Evolutionary conservation across 371 early-diverging fungal genomes (phyloP), one percentile per base, ranked within the genome.

Genomic region (Rhizopus sp.): DNA sequence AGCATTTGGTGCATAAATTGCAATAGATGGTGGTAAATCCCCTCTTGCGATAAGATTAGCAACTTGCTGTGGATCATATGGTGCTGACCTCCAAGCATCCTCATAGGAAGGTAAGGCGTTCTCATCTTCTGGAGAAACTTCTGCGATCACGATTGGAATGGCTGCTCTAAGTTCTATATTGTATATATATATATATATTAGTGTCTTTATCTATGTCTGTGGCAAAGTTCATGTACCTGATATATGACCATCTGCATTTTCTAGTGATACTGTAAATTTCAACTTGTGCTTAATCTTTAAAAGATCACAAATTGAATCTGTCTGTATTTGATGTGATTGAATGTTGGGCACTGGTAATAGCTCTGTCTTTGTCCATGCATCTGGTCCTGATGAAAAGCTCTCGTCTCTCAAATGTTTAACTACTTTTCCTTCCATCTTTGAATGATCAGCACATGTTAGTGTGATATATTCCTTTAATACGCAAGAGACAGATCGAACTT

Each of bases 1-100:
- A 44, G 89, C 72, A 66, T 93, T 94, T 29, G 89, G 84, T 42
- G 95, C 90, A 50, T 94, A 90, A 80, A 68, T 58, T 0, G 73
- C 75, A 0, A 75, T 50, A 3, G 78, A 72, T 6, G 69, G 69
- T 6, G 78, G 78, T 37, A 74, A 44, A 33, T 62, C 60, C 1
- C 78, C 78, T 31, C 67, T 51, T 3, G 61, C 67, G 30, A 78
- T 64, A 32, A 75, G 39, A 9, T 57, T 59, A 5, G 64, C 60
- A 7, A 78, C 35, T 6, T 66, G 62, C 30, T 48, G 66, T 12
- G 75, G 68, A 45, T 72, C 70, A 54, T 76, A 79, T 7, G 76
- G 80, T 35, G 63, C 55, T 4, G 76, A 68, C 59, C 66, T 69
- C 80, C 80, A 79, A 9, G 80, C 75, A 49, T 79, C 76, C 58